phyloP scores from a whole-genome alignment of 352 stramenopile genomes.

The Blastocystis sp. region DNA sequence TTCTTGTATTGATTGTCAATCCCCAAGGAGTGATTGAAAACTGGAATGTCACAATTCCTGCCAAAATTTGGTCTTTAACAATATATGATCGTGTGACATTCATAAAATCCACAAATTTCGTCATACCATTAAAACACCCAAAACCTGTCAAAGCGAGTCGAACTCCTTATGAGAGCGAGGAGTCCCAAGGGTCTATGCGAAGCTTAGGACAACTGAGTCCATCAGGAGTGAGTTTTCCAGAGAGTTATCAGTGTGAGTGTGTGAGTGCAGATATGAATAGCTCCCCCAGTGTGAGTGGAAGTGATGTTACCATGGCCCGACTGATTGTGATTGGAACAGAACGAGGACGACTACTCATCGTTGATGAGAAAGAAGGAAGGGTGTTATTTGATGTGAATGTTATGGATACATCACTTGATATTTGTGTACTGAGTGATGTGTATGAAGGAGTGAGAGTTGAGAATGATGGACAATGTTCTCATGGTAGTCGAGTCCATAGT shows the following conservation, averaged over 20 bases:
- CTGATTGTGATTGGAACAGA: constrained; percentile 37
- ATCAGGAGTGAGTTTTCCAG: not conserved
- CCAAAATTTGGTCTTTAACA: not conserved
- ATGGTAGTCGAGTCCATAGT: not conserved
- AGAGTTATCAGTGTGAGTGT: not conserved
- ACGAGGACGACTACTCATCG: not conserved
- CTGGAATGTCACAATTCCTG: not conserved
- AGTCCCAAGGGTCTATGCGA: not conserved
- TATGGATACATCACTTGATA: constrained; percentile 17
- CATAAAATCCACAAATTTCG: not conserved
- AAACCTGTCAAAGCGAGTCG: not conserved
- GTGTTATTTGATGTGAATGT: constrained; percentile 34
- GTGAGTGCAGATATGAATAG: not conserved
- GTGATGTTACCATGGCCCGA: not conserved
- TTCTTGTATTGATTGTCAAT: not conserved
- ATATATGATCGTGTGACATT: not conserved
- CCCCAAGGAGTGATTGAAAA: not conserved
- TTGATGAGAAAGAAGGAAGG: constrained; percentile 11
- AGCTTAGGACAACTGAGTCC: not conserved
- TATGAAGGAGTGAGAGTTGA: not conserved
- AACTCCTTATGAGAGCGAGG: not conserved
- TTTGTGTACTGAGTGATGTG: not conserved
- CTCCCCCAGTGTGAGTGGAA: not conserved
- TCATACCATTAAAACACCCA: not conserved
- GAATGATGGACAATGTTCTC: not conserved